Evolutionary conservation across 352 stramenopile species (phyloP).

Genomic region (Globisporangium cederbergense): DNA sequence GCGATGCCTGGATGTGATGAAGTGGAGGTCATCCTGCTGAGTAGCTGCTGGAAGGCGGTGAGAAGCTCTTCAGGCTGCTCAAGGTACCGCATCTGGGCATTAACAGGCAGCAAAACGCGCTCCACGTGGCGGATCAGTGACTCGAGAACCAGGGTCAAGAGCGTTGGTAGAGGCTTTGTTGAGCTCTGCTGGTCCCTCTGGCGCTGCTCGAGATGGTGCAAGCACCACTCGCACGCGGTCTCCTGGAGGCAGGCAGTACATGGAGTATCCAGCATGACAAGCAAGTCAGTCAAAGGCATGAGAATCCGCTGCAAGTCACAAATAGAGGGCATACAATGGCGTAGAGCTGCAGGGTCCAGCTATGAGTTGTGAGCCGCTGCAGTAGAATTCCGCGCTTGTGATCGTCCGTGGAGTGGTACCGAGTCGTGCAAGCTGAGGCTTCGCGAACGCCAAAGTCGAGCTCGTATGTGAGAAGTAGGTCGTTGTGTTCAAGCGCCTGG

Average conservation of each 20-base stretch:
- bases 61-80: slow-evolving; percentile 2
- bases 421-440: neutral
- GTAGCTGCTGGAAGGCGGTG: neutral
- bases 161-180: neutral
- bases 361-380: slow-evolving; percentile 17
- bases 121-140: neutral
- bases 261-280: neutral
- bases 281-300: neutral
- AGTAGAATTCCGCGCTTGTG: slow-evolving; percentile 1
- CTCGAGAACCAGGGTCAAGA: neutral
- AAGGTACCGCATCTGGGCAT: slow-evolving; percentile 8
- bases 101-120: slow-evolving; percentile 1
- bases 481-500: slow-evolving; percentile 15
- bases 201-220: slow-evolving; percentile 3
- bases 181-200: neutral
- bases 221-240: slow-evolving; percentile 6
- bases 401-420: neutral
- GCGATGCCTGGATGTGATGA: neutral
- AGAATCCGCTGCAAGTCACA: neutral
- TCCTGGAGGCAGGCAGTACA: neutral
- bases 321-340: slow-evolving; percentile 19
- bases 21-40: neutral
- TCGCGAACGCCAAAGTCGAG: slow-evolving; percentile 12
- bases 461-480: slow-evolving; percentile 29
- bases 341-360: slow-evolving; percentile 25